Evolutionary conservation across 148 eudicot species (phyloP), one percentile per base, ranked within the genome.

Genomic region (Rhododendron henanense): DNA sequence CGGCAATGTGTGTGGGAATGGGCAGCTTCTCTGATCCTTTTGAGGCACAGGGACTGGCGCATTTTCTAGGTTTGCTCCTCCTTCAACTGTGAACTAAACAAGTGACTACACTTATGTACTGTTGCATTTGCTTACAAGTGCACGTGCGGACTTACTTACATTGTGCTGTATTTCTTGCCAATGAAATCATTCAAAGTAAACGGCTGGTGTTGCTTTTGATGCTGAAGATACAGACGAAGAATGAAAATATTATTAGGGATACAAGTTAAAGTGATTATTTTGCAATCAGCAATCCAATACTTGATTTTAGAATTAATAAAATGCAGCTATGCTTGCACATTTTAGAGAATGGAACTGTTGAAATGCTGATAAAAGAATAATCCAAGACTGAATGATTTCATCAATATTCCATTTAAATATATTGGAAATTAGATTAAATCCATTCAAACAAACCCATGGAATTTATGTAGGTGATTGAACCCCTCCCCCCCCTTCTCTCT

Each of bases 11-110:
- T 83, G 99, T 96, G 19, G 97, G 96, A 45, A 93, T 94, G 92
- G 99, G 99, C 79, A 96, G 99, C 92, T 93, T 96, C 82, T 88
- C 94, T 76, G 99, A 96, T 84, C 99, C 99, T 35, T 87, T 88
- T n/a, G 97, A 95, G 86, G 99, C 99, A 3, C 99, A 96, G 94
- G 99, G 99, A 59, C 94, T 96, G 87, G 99, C 99, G 44, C 99
- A 96, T 85, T 96, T 96, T 79, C 87, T 96, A 93, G 99, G 99
- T 96, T 87, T 85, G 86, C 45, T 53, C 61, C 69, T 85, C 10
- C 33, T 41, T 41, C 45, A 6, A 18, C 55, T 57, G 75, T 75
- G 19, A 37, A 18, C 65, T 6, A 14, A 13, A 28, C 15, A 45
- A 45, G 37, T 15, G 31, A 41, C 19, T 85, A 2, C 44, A 41